Conservation (phyloP, 306 rosid genomes). For the Castanea mollissima region DNA sequence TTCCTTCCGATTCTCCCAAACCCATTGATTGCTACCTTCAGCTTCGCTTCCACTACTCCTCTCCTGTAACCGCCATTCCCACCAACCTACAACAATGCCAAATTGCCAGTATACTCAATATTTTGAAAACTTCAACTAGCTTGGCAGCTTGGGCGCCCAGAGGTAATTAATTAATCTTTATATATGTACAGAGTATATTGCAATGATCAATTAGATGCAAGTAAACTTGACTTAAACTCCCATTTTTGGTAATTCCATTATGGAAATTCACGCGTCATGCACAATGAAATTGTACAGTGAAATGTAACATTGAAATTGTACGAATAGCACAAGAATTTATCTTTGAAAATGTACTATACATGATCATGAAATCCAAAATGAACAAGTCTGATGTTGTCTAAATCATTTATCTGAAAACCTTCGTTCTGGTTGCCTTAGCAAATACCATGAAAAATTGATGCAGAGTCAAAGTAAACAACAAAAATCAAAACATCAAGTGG, state of each 20-base stretch:
- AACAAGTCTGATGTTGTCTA: background rate
- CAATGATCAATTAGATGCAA: no score
- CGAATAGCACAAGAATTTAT: background rate
- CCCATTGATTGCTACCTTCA: constrained; percentile 94
- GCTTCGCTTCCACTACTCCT: constrained; percentile 70
- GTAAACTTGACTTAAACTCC: no score
- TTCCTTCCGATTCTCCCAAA: constrained; percentile 96
- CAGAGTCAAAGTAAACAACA: background rate
- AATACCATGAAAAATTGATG: background rate
- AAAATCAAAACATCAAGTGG: no score
- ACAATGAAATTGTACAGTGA: background rate
- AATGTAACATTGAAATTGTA: background rate
- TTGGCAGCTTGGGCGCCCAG: no score
- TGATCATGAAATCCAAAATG: background rate
- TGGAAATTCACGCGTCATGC: no score
- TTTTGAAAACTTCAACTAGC: no score
- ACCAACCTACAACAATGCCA: constrained; percentile 44
- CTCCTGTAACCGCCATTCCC: constrained; percentile 63
- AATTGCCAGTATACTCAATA: background rate
- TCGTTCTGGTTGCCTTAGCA: background rate
- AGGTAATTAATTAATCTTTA: no score
- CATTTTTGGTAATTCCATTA: no score
- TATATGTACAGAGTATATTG: no score
- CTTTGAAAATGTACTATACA: background rate
- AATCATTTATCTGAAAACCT: background rate